Conservation (phyloP, 164 flowering plant genomes). For the Kalanchoe fedtschenkoi region DNA sequence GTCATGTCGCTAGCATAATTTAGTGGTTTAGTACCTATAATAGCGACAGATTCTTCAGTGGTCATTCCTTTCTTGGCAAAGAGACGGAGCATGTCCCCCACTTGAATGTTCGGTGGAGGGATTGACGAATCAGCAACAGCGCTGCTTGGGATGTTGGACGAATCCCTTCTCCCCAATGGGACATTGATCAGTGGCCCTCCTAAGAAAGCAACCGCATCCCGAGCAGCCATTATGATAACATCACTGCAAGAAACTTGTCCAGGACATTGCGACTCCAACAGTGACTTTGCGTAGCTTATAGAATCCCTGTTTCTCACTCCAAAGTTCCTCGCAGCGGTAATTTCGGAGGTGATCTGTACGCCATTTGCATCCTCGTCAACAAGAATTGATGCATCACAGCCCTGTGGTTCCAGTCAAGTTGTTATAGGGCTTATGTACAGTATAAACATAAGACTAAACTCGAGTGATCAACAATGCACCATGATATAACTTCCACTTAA, state of each 20-base stretch:
- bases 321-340: constrained; percentile 29
- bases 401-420: constrained; percentile 20
- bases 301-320: constrained; percentile 33
- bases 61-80: constrained; percentile 38
- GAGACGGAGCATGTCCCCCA: constrained; percentile 24
- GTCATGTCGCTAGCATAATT: neutral
- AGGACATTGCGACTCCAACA: constrained; percentile 39
- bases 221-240: constrained; percentile 38
- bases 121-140: constrained; percentile 33
- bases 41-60: constrained; percentile 44
- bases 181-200: constrained; percentile 41
- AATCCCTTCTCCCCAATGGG: constrained; percentile 44
- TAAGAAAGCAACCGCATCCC: constrained; percentile 36
- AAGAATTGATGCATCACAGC: constrained; percentile 59
- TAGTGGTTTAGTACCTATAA: constrained; percentile 30
- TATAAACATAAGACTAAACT: neutral
- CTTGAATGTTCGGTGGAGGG: constrained; percentile 24
- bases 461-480: neutral
- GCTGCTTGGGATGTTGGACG: constrained; percentile 16
- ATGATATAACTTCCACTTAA: neutral
- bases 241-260: constrained; percentile 48
- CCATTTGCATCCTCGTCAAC: constrained; percentile 17
- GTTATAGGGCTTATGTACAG: neutral
- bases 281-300: constrained; percentile 22
- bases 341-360: constrained; percentile 14